Base-by-base conservation (phyloP, 2,329 filamentous ascomycete species). In the Westerdykella aurantiaca region DNA sequence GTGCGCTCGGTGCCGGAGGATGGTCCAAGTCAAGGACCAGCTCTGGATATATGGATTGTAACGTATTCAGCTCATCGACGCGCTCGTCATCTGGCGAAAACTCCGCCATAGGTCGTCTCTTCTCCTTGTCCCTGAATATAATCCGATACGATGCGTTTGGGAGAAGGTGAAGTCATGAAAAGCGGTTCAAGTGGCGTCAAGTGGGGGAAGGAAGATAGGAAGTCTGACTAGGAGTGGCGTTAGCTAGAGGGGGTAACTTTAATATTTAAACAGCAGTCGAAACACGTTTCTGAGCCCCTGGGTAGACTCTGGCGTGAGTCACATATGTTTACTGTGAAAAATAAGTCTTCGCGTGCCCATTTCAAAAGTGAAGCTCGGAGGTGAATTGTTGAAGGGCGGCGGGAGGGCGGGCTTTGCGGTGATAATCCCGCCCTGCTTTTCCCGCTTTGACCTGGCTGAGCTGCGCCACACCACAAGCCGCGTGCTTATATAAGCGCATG, bases 21-120 rank as follows among this genome's bases (percentile, higher is more conserved):
- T 69, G 58, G 7, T 56, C 53, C 7, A 72, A 56, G 42, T 80
- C 71, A 46, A 76, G 61, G 25, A 67, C 63, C 14, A 83, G 72
- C 63, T 84, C 80, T 1, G 80, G 80, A 47, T 73, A 84, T 44
- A 84, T 84, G 39, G 80, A 79, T 37, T 73, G 70, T 45, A 84
- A 73, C 18, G 79, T 74, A 9, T 71, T 73, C 38, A 83, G 68
- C 63, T 84, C 80, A 52, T 81, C 73, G 23, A 72, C 69, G 48
- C 80, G 74, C 52, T 83, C 80, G 57, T 83, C 79, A 11, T 77
- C 73, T 10, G 45, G 6, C n/a, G 49, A 42, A 6, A 41, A 31
- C 12, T 56, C 57, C 11, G 56, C 58, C 64, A 69, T 69, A 21
- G 37, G 6, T 33, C 14, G n/a, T 35, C 25, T 29, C 25, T 12